Conservation (phyloP, 108 stramenopile genomes). For the Conticribra weissflogii region DNA sequence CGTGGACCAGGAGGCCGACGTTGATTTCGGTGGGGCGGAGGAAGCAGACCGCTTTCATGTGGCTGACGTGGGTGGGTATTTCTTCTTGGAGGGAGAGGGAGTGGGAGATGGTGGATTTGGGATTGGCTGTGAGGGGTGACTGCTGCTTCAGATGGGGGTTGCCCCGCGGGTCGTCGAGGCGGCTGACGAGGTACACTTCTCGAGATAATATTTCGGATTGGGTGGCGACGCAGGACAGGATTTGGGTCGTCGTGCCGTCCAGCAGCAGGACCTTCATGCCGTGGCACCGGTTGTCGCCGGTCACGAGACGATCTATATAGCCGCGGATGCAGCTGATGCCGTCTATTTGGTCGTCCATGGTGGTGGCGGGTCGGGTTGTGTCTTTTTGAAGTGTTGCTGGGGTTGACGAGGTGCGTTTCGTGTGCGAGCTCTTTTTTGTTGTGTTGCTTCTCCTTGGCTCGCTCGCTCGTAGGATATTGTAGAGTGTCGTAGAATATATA, state of each 20-base stretch:
- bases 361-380: too few relatives aligned
- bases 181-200: slow-evolving; percentile 87
- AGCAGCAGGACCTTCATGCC: slow-evolving; percentile 97
- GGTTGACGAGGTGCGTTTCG: too few relatives aligned
- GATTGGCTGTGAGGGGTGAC: slow-evolving; percentile 8
- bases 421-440: too few relatives aligned
- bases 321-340: slow-evolving; percentile 74
- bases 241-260: slow-evolving; percentile 91
- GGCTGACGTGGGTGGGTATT: slow-evolving; percentile 41
- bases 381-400: too few relatives aligned
- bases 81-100: slow-evolving; percentile 56
- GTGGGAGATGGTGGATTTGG: slow-evolving; percentile 26
- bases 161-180: slow-evolving; percentile 58
- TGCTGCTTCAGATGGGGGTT: slow-evolving; percentile 4
- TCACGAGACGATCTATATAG: slow-evolving; percentile 92
- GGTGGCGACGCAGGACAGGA: slow-evolving; percentile 85
- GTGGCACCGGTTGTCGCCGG: slow-evolving; percentile 66
- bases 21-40: slow-evolving; percentile 92
- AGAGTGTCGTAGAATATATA: too few relatives aligned
- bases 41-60: slow-evolving; percentile 94
- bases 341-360: slow-evolving; percentile 58
- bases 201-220: slow-evolving; percentile 88
- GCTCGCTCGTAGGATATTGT: too few relatives aligned
- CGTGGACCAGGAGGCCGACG: slow-evolving; percentile 75
- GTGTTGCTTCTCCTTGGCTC: too few relatives aligned